Conservation (phyloP, 2,329 filamentous ascomycete genomes). For the Orbilia javanica region DNA sequence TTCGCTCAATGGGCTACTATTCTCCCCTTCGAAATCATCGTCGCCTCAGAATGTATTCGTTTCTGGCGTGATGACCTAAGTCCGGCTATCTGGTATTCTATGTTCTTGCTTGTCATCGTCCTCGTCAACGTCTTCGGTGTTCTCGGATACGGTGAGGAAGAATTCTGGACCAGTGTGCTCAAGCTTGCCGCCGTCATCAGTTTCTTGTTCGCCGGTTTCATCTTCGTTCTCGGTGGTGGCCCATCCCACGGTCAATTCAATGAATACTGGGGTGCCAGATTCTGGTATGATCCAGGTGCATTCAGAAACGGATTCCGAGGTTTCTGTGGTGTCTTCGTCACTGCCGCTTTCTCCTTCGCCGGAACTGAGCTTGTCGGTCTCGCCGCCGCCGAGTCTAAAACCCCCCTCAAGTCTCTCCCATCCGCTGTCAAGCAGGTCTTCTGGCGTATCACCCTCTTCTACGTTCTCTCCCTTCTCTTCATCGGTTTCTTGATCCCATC, state of each 20-base stretch:
- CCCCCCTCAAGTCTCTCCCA: constrained; percentile 69
- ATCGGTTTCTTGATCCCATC: constrained; percentile 66
- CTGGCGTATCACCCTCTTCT: constrained; percentile 68
- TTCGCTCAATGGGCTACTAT: constrained; percentile 69
- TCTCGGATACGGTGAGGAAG: constrained; percentile 72
- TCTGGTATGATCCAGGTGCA: constrained; percentile 73
- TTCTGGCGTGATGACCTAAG: constrained; percentile 70
- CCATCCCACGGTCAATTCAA: constrained; percentile 64
- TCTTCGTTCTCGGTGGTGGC: constrained; percentile 73
- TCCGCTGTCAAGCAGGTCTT: constrained; percentile 67
- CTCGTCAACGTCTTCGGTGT: constrained; percentile 72
- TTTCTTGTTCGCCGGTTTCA: constrained; percentile 75
- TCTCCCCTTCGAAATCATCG: constrained; percentile 71
- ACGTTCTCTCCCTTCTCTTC: constrained; percentile 66
- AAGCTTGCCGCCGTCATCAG: constrained; percentile 73
- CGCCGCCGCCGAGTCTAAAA: constrained; percentile 72
- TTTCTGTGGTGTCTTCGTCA: constrained; percentile 75
- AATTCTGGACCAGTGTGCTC: constrained; percentile 72
- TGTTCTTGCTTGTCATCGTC: constrained; percentile 70
- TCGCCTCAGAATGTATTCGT: constrained; percentile 70
- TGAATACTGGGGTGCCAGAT: constrained; percentile 63
- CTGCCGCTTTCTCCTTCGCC: constrained; percentile 74
- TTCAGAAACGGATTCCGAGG: constrained; percentile 73
- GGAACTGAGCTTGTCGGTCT: constrained; percentile 75
- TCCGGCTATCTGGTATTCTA: constrained; percentile 71